A percentile compares a stretch with the other conserved stretches of the same genome.
Evolutionary conservation across 1,139 yeast species (phyloP).

Genomic region (Trichomonascaceae sp.): DNA sequence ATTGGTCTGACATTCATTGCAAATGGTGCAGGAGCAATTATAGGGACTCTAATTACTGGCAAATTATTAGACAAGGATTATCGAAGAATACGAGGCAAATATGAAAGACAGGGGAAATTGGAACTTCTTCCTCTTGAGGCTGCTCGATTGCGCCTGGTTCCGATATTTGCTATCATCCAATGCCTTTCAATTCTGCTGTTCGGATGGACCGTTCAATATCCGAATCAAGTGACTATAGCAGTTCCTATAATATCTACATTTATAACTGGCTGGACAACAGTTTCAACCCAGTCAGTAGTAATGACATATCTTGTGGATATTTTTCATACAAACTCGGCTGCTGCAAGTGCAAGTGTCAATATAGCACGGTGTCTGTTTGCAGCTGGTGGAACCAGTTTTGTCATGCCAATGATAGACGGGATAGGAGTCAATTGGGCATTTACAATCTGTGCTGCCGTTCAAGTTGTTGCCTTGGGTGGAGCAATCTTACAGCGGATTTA

Average conservation of each 20-base stretch:
- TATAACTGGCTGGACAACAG: conserved; percentile 42
- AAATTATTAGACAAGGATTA: conserved; percentile 27
- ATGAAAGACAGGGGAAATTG: conserved; percentile 32
- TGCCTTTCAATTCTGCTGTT: conserved; percentile 40
- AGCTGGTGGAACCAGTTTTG: conserved; percentile 54
- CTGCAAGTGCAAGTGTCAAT: conserved; percentile 53
- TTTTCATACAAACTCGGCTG: conserved; percentile 49
- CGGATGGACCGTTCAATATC: conserved; percentile 58
- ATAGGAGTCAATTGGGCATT: conserved; percentile 57
- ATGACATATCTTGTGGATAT: conserved; percentile 51
- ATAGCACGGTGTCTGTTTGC: conserved; percentile 51
- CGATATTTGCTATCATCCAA: conserved; percentile 29
- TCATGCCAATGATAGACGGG: conserved; percentile 44
- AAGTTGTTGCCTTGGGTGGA: neutral
- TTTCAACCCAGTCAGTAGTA: conserved; percentile 40
- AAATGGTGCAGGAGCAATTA: conserved; percentile 31
- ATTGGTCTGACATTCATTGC: conserved; percentile 28
- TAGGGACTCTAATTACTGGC: conserved; percentile 28
- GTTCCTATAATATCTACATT: conserved; percentile 51
- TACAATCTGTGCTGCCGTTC: conserved; percentile 36
- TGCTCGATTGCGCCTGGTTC: conserved; percentile 37
- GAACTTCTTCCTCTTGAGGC: conserved; percentile 35
- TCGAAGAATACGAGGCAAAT: conserved; percentile 3
- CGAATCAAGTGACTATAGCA: conserved; percentile 38
- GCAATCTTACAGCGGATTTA: neutral